Conservation (phyloP, 2,329 filamentous ascomycete genomes). For the Ophiostoma triangulosporum region DNA sequence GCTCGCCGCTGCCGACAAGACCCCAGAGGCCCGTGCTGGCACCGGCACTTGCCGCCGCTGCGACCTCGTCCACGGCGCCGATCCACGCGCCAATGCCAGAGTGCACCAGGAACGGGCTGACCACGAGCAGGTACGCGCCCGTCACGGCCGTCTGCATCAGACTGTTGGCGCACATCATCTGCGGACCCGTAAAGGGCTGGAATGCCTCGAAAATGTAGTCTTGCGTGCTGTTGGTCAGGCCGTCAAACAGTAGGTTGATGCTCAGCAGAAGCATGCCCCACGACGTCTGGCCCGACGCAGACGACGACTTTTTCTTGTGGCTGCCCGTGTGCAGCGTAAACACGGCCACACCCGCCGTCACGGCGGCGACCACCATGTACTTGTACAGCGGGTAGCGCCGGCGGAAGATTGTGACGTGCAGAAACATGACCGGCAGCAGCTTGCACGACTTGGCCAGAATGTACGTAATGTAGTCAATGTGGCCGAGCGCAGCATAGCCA, state of each 20-base stretch:
- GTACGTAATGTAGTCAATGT: conserved; percentile 97
- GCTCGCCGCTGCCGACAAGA: conserved; percentile 51
- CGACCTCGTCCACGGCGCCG: conserved; percentile 53
- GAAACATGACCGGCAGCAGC: conserved; percentile 93
- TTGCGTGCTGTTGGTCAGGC: conserved; percentile 90
- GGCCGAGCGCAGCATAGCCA: conserved; percentile 79
- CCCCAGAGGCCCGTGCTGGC: conserved; percentile 19
- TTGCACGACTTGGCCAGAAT: conserved; percentile 97
- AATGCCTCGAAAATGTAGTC: conserved; percentile 82
- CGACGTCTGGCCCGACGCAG: conserved; percentile 40
- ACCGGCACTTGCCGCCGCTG: conserved; percentile 21
- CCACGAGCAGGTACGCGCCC: conserved; percentile 55
- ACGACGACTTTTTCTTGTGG: conserved; percentile 26
- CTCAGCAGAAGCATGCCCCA: conserved; percentile 75
- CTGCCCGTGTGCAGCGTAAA: conserved; percentile 78
- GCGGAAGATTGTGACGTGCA: conserved; percentile 85
- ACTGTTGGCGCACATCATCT: conserved; percentile 99
- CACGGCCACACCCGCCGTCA: conserved; percentile 83
- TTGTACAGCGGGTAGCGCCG: conserved; percentile 89
- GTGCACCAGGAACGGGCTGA: conserved; percentile 66
- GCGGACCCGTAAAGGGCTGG: conserved; percentile 71
- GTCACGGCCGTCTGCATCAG: conserved; percentile 73
- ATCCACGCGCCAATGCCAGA: conserved; percentile 52
- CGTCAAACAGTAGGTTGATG: conserved; percentile 90
- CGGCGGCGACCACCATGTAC: conserved; percentile 81